Percentiles rank a stretch among this genome's conserved stretches.
Conservation (phyloP, 306 rosid genomes). For the Dicorynia guianensis region DNA sequence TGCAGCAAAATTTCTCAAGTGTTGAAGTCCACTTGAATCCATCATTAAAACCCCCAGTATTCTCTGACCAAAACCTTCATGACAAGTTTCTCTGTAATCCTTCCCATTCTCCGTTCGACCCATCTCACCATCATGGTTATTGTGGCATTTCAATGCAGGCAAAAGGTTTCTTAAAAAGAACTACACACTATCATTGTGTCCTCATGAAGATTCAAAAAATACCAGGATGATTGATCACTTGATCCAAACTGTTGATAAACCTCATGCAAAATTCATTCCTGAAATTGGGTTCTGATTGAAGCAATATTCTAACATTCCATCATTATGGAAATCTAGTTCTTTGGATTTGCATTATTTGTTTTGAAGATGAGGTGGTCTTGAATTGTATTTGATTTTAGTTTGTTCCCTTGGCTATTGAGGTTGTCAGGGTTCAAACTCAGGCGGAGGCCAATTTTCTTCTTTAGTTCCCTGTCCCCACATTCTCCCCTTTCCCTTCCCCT, state of each 20-base stretch:
- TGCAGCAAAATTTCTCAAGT: neutral
- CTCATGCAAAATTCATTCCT: neutral
- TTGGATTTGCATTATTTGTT: neutral
- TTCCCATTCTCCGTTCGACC: slow-evolving; percentile 7
- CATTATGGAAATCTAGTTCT: slow-evolving; percentile 5
- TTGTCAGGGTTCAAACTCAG: too few species aligned
- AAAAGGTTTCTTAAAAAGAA: slow-evolving; percentile 1
- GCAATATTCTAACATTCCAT: slow-evolving; percentile 6
- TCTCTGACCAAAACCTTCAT: too few species aligned
- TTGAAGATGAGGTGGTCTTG: neutral
- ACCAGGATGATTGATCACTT: neutral
- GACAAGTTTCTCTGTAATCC: neutral
- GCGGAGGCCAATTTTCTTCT: too few species aligned
- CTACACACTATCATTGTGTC: neutral
- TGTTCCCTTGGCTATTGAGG: neutral
- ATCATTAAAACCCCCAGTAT: neutral
- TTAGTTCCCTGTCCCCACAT: too few species aligned
- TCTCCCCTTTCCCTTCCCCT: too few species aligned
- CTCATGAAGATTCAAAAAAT: neutral
- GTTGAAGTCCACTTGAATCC: slow-evolving; percentile 3
- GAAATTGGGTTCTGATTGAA: neutral
- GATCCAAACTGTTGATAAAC: neutral
- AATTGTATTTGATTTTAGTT: slow-evolving; percentile 4
- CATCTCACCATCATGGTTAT: neutral
- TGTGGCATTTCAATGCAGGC: neutral